These are phyloP conservation scores for Rickenella mellea DNA, from an alignment of 768 basidiomycete species.

Conservation along the genomic window DNA sequence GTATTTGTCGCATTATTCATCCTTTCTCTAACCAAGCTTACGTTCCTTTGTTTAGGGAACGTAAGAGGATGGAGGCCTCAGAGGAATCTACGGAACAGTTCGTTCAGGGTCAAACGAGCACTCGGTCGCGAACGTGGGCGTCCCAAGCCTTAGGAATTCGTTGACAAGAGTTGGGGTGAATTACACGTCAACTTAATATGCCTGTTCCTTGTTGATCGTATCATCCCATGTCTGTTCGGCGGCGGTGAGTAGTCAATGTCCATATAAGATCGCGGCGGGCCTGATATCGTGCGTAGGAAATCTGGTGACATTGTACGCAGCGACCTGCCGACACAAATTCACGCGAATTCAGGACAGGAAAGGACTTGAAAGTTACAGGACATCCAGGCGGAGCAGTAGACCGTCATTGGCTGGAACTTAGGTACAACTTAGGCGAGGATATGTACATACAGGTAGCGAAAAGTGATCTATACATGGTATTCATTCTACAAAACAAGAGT, in stretches of 20 bases:
- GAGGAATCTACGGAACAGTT: slow-evolving; percentile 42
- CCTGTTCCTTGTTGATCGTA: slow-evolving; percentile 87
- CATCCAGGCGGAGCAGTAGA: slow-evolving; percentile 76
- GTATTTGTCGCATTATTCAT: slow-evolving; percentile 22
- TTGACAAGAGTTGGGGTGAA: slow-evolving; percentile 85
- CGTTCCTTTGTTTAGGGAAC: slow-evolving; percentile 4
- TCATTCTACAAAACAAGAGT: no score
- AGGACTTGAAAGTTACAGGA: slow-evolving; percentile 80
- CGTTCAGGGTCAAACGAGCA: slow-evolving; percentile 44
- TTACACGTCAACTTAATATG: slow-evolving; percentile 83
- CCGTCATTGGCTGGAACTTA: slow-evolving; percentile 89
- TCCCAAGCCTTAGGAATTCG: slow-evolving; percentile 85
- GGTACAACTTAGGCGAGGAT: no score
- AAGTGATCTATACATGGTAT: no score
- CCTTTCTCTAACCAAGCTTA: slow-evolving; percentile 1
- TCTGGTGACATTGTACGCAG: slow-evolving; percentile 78
- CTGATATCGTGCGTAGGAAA: slow-evolving; percentile 27
- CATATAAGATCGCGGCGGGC: not conserved
- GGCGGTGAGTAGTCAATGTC: slow-evolving; percentile 46
- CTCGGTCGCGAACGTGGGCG: slow-evolving; percentile 63
- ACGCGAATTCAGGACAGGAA: slow-evolving; percentile 80
- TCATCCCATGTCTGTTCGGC: slow-evolving; percentile 44
- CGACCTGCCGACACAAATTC: slow-evolving; percentile 81
- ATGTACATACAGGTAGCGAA: no score
- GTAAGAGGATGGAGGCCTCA: slow-evolving; percentile 62